Evolutionary conservation across 1,139 yeast genomes (phyloP).

Genomic region (Lodderomyces oxycetoniae): DNA sequence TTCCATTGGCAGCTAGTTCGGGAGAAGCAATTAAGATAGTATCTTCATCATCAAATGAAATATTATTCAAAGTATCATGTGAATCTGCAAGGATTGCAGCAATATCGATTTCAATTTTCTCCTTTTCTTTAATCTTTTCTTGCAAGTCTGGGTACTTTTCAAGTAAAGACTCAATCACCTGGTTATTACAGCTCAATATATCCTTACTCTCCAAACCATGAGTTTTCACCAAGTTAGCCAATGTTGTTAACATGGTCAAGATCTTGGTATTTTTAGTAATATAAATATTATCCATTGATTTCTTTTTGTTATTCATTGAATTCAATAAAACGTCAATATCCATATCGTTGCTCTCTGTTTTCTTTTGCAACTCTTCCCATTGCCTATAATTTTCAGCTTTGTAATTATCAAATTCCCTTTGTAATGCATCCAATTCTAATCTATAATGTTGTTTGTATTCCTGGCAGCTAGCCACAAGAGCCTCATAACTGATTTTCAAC

Average conservation of each 20-base stretch:
- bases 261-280: constrained; percentile 45
- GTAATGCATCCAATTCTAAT: constrained; percentile 26
- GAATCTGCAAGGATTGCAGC: constrained; percentile 33
- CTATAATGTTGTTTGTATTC: constrained; percentile 54
- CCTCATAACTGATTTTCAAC: constrained; percentile 58
- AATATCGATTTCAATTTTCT: constrained; percentile 29
- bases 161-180: constrained; percentile 25
- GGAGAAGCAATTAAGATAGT: constrained; percentile 29
- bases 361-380: constrained; percentile 25
- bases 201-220: constrained; percentile 47
- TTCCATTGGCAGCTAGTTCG: constrained; percentile 17
- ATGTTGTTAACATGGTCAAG: constrained; percentile 38
- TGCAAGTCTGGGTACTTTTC: constrained; percentile 37
- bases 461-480: constrained; percentile 50
- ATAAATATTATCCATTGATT: constrained; percentile 42
- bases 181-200: constrained; percentile 31
- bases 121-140: constrained; percentile 26
- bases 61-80: constrained; percentile 29
- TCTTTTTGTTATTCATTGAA: constrained; percentile 37
- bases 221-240: constrained; percentile 42
- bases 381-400: constrained; percentile 32
- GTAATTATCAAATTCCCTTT: constrained; percentile 30
- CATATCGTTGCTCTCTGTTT: constrained; percentile 36
- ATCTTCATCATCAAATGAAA: constrained; percentile 35
- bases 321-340: constrained; percentile 44